Evolutionary conservation across 2,329 filamentous ascomycete species (phyloP), one percentile per base, ranked within the genome.

Genomic region (Botrytis porri): DNA sequence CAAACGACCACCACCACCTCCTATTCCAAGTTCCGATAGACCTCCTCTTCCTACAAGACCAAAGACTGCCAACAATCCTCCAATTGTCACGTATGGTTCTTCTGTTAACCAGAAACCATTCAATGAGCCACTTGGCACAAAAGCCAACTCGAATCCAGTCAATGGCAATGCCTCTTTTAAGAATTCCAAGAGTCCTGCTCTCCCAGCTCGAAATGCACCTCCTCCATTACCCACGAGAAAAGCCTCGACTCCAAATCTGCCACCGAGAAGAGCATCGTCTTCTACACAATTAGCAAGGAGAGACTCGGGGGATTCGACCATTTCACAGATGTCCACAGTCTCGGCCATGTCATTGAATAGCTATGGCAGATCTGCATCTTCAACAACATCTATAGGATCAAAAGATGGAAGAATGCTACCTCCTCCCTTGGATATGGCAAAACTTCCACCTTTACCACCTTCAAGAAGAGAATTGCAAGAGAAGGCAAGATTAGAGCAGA

Each of bases 241-340:
- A 39, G 80, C 85, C 3, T 86, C 86, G 3, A 59, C 70, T 25
- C 70, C 70, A 35, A 43, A 64, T 61, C 51, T 72, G 25, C 70
- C 70, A 35, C 63, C 70, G 16, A 57, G 70, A 22, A 66, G 35
- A 41, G 37, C 60, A 22, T 59, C 51, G n/a, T 35, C 67, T 37
- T 72, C 63, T 6, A 80, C 83, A 10, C 80, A 81, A 22, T 79
- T 86, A 48, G 80, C 80, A 35, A 81, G 81, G 8, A 84, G 88
- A 37, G 86, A 84, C 66, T 91, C 89, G 29, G 86, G 86, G 60
- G 87, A 88, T 0, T 91, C 89, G 3, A 87, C 88, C 43, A 77
- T 85, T 20, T 90, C 88, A 3, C 82, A 86, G 73, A 81, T 84
- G 57, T 90, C 88, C 10, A 84, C 83, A 18, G 78, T 87, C 25